Conservation (phyloP, 305 asterid species). For the Plantago coronopus region DNA sequence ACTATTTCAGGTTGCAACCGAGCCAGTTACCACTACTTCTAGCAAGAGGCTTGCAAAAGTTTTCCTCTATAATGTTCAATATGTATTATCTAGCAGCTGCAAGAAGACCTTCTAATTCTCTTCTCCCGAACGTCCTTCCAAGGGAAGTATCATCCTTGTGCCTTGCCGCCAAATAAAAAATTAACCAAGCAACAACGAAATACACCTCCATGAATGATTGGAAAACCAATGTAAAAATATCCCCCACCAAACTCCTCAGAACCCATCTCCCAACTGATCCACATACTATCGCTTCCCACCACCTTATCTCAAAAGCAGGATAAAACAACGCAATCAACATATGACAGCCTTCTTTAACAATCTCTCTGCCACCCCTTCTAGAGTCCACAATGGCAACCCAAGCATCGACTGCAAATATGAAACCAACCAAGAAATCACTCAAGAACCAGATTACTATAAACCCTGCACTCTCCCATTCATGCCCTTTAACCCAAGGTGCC, state of each 20-base stretch:
- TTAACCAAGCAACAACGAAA: conserved; percentile 78
- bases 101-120: conserved; percentile 73
- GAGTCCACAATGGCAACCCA: conserved; percentile 84
- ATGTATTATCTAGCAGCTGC: conserved; percentile 51
- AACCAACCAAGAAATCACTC: conserved; percentile 63
- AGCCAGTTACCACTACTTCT: conserved; percentile 38
- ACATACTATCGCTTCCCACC: conserved; percentile 70
- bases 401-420: conserved; percentile 67
- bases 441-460: conserved; percentile 59
- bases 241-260: conserved; percentile 54
- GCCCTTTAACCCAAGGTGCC: conserved; percentile 74
- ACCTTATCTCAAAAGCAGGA: conserved; percentile 68
- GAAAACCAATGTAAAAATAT: conserved; percentile 43
- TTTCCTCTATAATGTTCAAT: conserved; percentile 18
- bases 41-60: conserved; percentile 24
- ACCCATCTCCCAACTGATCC: conserved; percentile 75
- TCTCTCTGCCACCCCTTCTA: conserved; percentile 85
- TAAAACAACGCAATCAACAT: conserved; percentile 50
- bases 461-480: conserved; percentile 74
- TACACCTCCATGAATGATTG: conserved; percentile 83
- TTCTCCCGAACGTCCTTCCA: conserved; percentile 64
- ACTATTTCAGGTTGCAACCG: conserved; percentile 33
- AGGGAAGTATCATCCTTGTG: conserved; percentile 52
- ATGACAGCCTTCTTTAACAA: conserved; percentile 74
- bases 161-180: conserved; percentile 76